Evolutionary conservation across 352 stramenopile species (phyloP).

Genomic region (Globisporangium cylindrosporum): DNA sequence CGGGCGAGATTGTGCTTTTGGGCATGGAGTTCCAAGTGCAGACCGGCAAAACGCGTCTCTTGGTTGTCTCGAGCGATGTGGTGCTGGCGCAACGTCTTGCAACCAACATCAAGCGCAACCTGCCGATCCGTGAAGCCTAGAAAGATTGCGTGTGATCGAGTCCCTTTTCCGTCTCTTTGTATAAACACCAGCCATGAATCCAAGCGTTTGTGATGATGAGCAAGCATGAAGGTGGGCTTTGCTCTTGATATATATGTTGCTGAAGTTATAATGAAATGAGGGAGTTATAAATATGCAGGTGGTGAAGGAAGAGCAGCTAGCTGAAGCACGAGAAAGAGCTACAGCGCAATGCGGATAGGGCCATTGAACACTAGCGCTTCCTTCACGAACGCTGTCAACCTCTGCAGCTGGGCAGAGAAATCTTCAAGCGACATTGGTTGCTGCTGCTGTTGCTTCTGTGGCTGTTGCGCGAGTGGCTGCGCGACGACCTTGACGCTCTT

Average conservation of each 20-base stretch:
- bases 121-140: slow-evolving; percentile 34
- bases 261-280: background rate
- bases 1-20: slow-evolving; percentile 52
- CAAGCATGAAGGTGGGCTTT: background rate
- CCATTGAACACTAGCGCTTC: slow-evolving; percentile 23
- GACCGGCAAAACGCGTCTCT: slow-evolving; percentile 54
- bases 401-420: slow-evolving; percentile 36
- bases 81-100: slow-evolving; percentile 53
- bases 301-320: background rate
- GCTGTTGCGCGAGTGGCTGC: background rate
- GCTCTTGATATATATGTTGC: background rate
- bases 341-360: slow-evolving; percentile 20
- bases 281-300: slow-evolving; percentile 14
- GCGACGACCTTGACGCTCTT: slow-evolving; percentile 31
- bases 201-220: background rate
- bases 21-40: slow-evolving; percentile 62
- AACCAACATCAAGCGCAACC: slow-evolving; percentile 47
- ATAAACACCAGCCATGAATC: slow-evolving; percentile 7
- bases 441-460: slow-evolving; percentile 2
- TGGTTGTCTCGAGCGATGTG: slow-evolving; percentile 53
- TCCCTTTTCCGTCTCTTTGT: background rate
- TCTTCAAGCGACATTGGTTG: slow-evolving; percentile 22
- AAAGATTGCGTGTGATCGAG: background rate
- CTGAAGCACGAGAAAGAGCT: background rate
- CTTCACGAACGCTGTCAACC: slow-evolving; percentile 26